These are phyloP conservation scores for Trametes polyzona DNA, from an alignment of 1,284 basidiomycete genomes.

Conservation along the genomic window DNA sequence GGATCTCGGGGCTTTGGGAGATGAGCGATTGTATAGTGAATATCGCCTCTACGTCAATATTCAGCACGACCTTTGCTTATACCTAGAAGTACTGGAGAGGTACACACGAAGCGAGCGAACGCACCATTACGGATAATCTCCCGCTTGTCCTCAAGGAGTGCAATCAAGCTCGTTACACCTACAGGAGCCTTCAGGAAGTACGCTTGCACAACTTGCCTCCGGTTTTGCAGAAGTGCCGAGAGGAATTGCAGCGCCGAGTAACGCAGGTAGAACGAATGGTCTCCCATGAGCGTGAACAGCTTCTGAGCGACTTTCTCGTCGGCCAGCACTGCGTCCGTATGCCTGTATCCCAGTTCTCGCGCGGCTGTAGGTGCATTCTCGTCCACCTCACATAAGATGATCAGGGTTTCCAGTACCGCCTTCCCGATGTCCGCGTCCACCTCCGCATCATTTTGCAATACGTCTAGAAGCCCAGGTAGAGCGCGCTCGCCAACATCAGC, in stretches of 20 bases:
- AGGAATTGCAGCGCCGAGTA: slow-evolving; percentile 89
- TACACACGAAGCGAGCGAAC: slow-evolving; percentile 38
- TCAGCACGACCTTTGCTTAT: not conserved
- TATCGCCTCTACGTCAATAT: slow-evolving; percentile 64
- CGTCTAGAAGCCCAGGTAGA: slow-evolving; percentile 76
- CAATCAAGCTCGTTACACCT: slow-evolving; percentile 74
- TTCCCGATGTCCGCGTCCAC: slow-evolving; percentile 90
- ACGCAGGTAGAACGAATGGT: slow-evolving; percentile 84
- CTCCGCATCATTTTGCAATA: slow-evolving; percentile 84
- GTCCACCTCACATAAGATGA: slow-evolving; percentile 74
- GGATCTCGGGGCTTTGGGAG: slow-evolving; percentile 90
- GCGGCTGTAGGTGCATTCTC: slow-evolving; percentile 42
- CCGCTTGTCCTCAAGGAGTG: slow-evolving; percentile 77
- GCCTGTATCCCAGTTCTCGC: slow-evolving; percentile 72
- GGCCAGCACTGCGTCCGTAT: slow-evolving; percentile 73
- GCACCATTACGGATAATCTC: slow-evolving; percentile 86
- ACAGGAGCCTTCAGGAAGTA: slow-evolving; percentile 87
- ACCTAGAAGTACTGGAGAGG: not conserved
- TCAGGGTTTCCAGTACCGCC: slow-evolving; percentile 87
- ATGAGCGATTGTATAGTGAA: slow-evolving; percentile 84
- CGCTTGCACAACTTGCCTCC: slow-evolving; percentile 81
- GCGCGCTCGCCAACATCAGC: slow-evolving; percentile 82
- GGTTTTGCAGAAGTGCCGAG: slow-evolving; percentile 76
- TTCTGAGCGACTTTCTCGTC: slow-evolving; percentile 77
- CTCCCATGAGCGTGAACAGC: slow-evolving; percentile 78